These are phyloP conservation scores for Diaporthe sp. DNA, from an alignment of 2,329 filamentous ascomycete species.

Conservation along the genomic window DNA sequence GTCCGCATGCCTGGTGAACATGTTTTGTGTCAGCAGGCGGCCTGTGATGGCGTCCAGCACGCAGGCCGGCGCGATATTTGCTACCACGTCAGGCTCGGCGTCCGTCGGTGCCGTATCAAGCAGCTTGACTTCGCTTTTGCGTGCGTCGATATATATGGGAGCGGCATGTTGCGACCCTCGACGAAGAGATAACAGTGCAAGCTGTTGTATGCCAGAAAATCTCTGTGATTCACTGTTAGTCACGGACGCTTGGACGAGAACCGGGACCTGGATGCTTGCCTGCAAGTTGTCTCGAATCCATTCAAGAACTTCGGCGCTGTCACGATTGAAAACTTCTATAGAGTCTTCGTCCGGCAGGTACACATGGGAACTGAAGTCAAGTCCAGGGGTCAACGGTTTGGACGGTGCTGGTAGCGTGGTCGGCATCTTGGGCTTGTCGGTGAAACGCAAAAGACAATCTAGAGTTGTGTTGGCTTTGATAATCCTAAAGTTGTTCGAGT, in stretches of 20 bases:
- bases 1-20: slow-evolving; percentile 1
- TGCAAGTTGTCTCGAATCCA: slow-evolving; percentile 11
- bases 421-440: slow-evolving; percentile 20
- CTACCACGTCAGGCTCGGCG: slow-evolving; percentile 14
- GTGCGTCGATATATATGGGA: slow-evolving; percentile 14
- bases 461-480: not conserved
- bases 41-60: slow-evolving; percentile 23
- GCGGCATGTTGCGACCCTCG: slow-evolving; percentile 11
- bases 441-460: not conserved
- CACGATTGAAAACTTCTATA: slow-evolving; percentile 24
- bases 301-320: slow-evolving; percentile 9
- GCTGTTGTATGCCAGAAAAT: slow-evolving; percentile 10
- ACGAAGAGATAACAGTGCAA: slow-evolving; percentile 13
- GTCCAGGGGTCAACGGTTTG: slow-evolving; percentile 1
- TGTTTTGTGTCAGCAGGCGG: slow-evolving; percentile 10
- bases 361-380: slow-evolving; percentile 24
- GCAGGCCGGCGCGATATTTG: not conserved
- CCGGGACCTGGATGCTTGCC: not conserved
- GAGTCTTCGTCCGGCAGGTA: slow-evolving; percentile 18
- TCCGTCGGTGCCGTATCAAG: slow-evolving; percentile 9
- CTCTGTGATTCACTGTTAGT: not conserved
- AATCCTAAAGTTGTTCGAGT: not conserved
- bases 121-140: slow-evolving; percentile 22
- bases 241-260: not conserved
- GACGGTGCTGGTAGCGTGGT: slow-evolving; percentile 17